Conservation (phyloP, 768 basidiomycete genomes). For the Tylopilus subfusipes region DNA sequence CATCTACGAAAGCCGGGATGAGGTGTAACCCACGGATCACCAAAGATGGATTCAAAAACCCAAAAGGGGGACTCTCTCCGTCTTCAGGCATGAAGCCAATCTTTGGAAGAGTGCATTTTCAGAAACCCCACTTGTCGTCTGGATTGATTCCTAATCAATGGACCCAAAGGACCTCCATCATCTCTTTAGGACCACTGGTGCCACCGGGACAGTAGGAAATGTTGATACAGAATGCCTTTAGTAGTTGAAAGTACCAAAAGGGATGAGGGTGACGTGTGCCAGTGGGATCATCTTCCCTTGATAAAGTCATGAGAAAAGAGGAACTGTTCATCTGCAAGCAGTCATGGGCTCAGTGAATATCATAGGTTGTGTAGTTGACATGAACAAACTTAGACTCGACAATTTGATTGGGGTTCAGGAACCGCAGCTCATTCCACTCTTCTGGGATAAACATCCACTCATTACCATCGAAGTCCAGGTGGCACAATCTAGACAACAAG, state of each 20-base stretch:
- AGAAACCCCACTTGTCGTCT: background rate
- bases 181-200: background rate
- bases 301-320: background rate
- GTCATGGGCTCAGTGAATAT: background rate
- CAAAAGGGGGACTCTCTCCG: background rate
- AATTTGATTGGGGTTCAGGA: no score
- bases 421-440: background rate
- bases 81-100: background rate
- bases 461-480: background rate
- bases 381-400: background rate
- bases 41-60: background rate
- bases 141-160: background rate
- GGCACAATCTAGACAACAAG: background rate
- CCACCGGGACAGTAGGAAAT: background rate
- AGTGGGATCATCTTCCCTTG: background rate
- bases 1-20: background rate
- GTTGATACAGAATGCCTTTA: background rate
- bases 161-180: no score
- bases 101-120: background rate
- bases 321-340: background rate
- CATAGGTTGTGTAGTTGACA: no score
- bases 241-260: background rate
- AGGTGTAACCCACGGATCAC: background rate
- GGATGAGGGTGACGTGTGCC: background rate
- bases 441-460: background rate